Evolutionary conservation across 2,329 filamentous ascomycete species (phyloP).

Genomic region (Epichloe coenophiala): DNA sequence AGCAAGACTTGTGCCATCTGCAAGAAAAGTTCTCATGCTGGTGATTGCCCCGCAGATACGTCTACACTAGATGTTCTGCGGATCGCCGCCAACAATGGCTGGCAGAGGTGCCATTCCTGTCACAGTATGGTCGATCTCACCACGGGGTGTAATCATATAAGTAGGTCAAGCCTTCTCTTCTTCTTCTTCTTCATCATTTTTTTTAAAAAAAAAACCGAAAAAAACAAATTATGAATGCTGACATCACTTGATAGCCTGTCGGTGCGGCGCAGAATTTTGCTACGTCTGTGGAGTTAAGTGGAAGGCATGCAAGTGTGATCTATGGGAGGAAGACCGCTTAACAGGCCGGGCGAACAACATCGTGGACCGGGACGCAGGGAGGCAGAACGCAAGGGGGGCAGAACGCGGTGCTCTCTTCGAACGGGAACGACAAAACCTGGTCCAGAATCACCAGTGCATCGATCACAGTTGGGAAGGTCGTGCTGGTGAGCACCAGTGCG

Average conservation of each 20-base stretch:
- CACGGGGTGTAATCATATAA: slow-evolving; percentile 42
- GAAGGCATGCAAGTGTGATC: slow-evolving; percentile 24
- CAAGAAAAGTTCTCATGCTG: slow-evolving; percentile 30
- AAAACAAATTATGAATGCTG: not conserved
- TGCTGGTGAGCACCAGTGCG: not conserved
- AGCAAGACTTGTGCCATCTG: slow-evolving; percentile 35
- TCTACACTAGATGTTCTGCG: slow-evolving; percentile 24
- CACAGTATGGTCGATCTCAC: slow-evolving; percentile 32
- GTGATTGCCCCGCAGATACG: slow-evolving; percentile 34
- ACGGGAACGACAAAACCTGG: not conserved
- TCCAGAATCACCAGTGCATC: not conserved
- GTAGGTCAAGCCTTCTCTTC: slow-evolving; percentile 20
- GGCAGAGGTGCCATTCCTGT: slow-evolving; percentile 38
- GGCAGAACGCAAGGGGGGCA: not conserved
- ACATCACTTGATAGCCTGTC: slow-evolving; percentile 23
- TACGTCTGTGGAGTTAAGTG: slow-evolving; percentile 30
- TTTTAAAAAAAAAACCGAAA: no score
- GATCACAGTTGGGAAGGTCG: not conserved
- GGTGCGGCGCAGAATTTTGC: slow-evolving; percentile 34
- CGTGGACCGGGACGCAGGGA: not conserved
- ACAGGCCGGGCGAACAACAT: not conserved
- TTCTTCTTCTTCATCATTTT: no score
- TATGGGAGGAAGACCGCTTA: slow-evolving; percentile 22
- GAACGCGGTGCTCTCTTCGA: not conserved
- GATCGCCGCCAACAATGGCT: slow-evolving; percentile 28